These are phyloP conservation scores for Pleurotus sapidus DNA, from an alignment of 768 basidiomycete genomes.

Conservation along the genomic window DNA sequence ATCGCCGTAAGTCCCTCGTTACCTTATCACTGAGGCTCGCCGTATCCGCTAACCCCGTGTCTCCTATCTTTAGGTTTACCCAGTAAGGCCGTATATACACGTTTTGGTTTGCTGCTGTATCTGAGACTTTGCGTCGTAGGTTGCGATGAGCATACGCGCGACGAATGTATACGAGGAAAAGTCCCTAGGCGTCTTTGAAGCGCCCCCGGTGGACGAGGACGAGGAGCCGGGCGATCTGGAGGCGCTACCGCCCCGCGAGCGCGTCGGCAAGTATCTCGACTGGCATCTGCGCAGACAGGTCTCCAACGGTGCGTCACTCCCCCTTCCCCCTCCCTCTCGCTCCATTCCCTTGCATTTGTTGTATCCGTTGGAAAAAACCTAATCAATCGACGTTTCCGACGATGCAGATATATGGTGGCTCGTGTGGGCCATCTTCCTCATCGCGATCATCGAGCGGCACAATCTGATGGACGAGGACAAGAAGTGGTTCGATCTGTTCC, in stretches of 20 bases:
- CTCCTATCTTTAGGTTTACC: no score
- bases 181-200: slow-evolving; percentile 66
- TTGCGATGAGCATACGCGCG: slow-evolving; percentile 63
- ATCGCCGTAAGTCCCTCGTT: slow-evolving; percentile 47
- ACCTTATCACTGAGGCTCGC: slow-evolving; percentile 7
- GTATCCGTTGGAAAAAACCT: background rate
- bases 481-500: slow-evolving; percentile 62
- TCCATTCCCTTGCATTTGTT: background rate
- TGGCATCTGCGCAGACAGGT: slow-evolving; percentile 71
- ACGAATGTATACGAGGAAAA: slow-evolving; percentile 73
- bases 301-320: slow-evolving; percentile 37
- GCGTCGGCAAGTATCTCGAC: slow-evolving; percentile 40
- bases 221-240: slow-evolving; percentile 42
- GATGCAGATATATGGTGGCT: slow-evolving; percentile 78
- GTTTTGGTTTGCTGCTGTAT: background rate
- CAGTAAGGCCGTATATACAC: slow-evolving; percentile 20
- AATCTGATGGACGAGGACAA: slow-evolving; percentile 52
- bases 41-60: background rate
- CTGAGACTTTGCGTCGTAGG: slow-evolving; percentile 23
- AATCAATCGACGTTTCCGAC: background rate
- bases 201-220: slow-evolving; percentile 44
- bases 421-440: slow-evolving; percentile 65
- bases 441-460: slow-evolving; percentile 68
- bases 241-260: slow-evolving; percentile 33
- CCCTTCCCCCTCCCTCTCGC: no score